Base-by-base conservation (phyloP, 352 stramenopile genomes). In the Blastocystis sp. region DNA sequence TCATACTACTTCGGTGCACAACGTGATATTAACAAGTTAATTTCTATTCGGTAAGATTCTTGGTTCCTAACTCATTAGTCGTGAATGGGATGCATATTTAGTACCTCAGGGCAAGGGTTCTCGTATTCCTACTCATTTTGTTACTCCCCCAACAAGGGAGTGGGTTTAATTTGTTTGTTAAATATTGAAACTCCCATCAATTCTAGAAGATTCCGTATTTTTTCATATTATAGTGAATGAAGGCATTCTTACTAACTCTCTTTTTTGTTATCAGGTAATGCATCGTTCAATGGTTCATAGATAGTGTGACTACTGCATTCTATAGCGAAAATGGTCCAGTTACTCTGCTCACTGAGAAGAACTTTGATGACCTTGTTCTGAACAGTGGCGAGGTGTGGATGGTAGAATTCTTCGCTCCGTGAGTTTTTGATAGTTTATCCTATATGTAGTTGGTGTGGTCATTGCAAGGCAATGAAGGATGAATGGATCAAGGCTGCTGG, bases 381-480 rank as follows among this genome's bases (percentile, higher is more conserved):
- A 65, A 89, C 20, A 89, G 78, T 65, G 59, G 59, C 2, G 78
- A 89, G 8, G 78, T 89, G 66, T 89, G 78, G 78, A 89, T 89
- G 78, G 78, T 89, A 6, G 78, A 89, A 34, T 89, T 89, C 37
- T 89, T 79, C 55, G 78, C 78, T 62, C 78, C 78, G 78, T 89
- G 20, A n/a, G 78, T 76, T 55, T 18, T 89, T 79, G 41, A 2
- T 6, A 18, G 30, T 37, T 75, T 7, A 6, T 20, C 50, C 66
- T 7, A 89, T 89, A 11, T 43, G n/a, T 89, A 89, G 78, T 65
- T 89, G 78, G 78, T 89, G 78, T 55, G 78, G 78, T 0, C 78
- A 89, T 43, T 89, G 78, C 45, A 89, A 89, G 66, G 78, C 78
- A 18, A 89, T 89, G 78, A 89, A 89, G 78, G 78, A 89, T 34